Evolutionary conservation across 306 rosid species (phyloP), one percentile per base, ranked within the genome.

Genomic region (Cicer chorassanicum): DNA sequence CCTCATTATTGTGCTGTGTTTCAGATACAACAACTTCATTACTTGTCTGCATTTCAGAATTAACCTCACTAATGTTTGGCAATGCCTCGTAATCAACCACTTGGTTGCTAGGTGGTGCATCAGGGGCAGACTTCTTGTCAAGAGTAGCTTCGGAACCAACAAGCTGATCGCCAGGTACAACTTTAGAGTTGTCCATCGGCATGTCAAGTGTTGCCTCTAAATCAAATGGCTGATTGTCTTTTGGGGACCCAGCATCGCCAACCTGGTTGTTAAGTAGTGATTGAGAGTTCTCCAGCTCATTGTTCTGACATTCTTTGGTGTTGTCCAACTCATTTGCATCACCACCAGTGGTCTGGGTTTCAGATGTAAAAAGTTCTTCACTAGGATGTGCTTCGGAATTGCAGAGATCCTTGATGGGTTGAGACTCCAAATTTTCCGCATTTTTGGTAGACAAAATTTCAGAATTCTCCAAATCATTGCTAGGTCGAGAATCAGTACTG

Each of bases 401-500:
- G 48, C 76, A 66, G 67, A 51, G n/a, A 46, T 63, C 83, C 11
- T 53, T 73, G 50, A 34, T 55, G 48, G 39, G 69, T 53, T 68
- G 69, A 19, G 77, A 39, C 40, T 68, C 64, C 10, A 72, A 43
- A 62, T 68, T 44, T 34, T 18, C 74, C 15, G 43, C 51, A 61
- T 78, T 82, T 9, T 39, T 53, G 59, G 60, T 55, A 53, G 82
- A 29, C 59, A 12, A 3, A n/a, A 72, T 34, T 51, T 73, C 69
- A 21, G 80, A 78, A 18, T 65, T 44, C 8, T 54, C 65, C 15
- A 53, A 41, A 62, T 68, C 75, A 40, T 53, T 70, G 72, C 21
- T 46, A 63, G 78, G 45, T 12, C 48, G 78, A 64, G 72, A 12
- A 64, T 65, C 81, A 48, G 19, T 12, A 41, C 66, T 53, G 40